Evolutionary conservation across 495 filamentous ascomycete species (phyloP), one percentile per base, ranked within the genome.

Genomic region (Talaromyces wortmannii): DNA sequence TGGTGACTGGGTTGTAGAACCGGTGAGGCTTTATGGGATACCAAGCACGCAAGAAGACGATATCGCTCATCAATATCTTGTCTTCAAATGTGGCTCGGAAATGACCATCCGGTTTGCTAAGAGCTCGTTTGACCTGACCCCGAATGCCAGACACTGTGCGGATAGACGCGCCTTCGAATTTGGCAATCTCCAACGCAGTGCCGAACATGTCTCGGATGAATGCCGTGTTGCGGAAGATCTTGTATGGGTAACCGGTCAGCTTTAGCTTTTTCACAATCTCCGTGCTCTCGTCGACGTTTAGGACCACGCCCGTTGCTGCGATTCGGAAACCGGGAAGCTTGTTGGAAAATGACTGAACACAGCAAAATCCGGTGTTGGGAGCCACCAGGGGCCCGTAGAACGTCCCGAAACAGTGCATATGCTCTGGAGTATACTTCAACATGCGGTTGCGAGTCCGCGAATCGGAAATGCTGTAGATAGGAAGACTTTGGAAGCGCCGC

Each of bases 251-350:
- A 59, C 91, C 91, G 13, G 90, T 95, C 30, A 98, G 81, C 67
- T 97, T 98, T 62, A 98, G 83, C 77, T 98, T 98, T 79, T 98
- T 98, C 63, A 97, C 95, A 59, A 98, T 97, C 63, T 97, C 92
- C 0, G 89, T 88, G 45, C 85, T 87, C 67, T 96, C 90, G 64
- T 98, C 94, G 10, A 98, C 95, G 61, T 83, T 89, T 48, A 96
- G 69, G 13, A 98, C 91, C 2, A 92, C 91, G 36, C 94, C 94
- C 6, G 92, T 96, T 7, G 94, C 94, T 4, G 94, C 87, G 49
- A 98, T 87, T 23, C 94, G 86, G 79, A 98, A 98, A 13, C 90
- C 90, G 0, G 92, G 90, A 50, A 82, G 92, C 61, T 89, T 84
- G 57, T 90, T 86, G 0, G 89, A 92, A 65, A 97, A 89, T 3